Percentiles rank a stretch among this genome's conserved stretches.
Evolutionary conservation across 257 asterid species (phyloP).

Genomic region (Lavandula angustifolia): DNA sequence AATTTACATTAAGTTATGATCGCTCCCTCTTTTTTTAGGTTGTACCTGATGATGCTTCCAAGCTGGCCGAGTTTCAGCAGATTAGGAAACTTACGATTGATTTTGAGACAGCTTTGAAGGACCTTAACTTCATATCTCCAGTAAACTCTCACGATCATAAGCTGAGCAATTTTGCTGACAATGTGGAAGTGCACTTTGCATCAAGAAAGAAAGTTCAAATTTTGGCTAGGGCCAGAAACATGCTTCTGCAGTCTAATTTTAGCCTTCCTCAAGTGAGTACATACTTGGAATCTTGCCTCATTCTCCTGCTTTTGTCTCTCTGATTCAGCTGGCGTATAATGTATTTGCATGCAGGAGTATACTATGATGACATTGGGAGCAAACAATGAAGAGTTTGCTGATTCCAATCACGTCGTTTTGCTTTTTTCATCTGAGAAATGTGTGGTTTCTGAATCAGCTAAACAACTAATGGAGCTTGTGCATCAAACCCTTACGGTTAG

Average conservation of each 20-base stretch:
- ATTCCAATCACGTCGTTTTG: slow-evolving; percentile 49
- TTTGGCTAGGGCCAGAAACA: slow-evolving; percentile 77
- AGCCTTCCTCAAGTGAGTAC: slow-evolving; percentile 74
- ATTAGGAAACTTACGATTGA: slow-evolving; percentile 68
- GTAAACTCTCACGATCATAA: slow-evolving; percentile 71
- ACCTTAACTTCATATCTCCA: slow-evolving; percentile 70
- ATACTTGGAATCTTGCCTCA: slow-evolving; percentile 16
- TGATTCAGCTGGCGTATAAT: slow-evolving; percentile 17
- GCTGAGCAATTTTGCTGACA: slow-evolving; percentile 75
- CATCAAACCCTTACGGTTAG: slow-evolving; percentile 85
- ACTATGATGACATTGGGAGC: slow-evolving; percentile 35
- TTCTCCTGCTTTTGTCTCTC: slow-evolving; percentile 17
- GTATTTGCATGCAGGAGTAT: slow-evolving; percentile 49
- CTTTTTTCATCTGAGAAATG: slow-evolving; percentile 87
- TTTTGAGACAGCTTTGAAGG: slow-evolving; percentile 73
- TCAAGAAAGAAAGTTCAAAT: slow-evolving; percentile 84
- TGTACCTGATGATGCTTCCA: slow-evolving; percentile 96
- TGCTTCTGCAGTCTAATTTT: slow-evolving; percentile 75
- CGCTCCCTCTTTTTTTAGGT: slow-evolving; percentile 50
- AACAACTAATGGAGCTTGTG: slow-evolving; percentile 77
- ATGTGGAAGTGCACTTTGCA: slow-evolving; percentile 94
- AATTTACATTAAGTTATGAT: slow-evolving; percentile 24
- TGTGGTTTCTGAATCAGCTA: slow-evolving; percentile 77
- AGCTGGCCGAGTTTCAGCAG: slow-evolving; percentile 86
- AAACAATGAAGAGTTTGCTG: slow-evolving; percentile 45